Base-by-base conservation (phyloP, 345 rosid genomes). In the Punica granatum region DNA sequence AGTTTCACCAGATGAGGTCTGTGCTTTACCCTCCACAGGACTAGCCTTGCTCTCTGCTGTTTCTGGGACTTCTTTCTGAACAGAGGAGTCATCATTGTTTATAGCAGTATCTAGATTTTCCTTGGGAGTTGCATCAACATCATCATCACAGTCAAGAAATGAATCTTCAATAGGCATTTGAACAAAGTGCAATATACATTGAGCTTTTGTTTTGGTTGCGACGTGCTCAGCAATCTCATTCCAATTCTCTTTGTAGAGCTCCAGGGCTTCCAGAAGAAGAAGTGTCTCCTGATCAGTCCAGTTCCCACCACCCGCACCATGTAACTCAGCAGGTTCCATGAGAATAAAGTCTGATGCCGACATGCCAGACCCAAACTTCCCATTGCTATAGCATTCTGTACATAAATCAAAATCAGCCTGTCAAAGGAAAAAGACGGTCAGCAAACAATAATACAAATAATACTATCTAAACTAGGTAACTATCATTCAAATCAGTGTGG, bases 391-490 rank as follows among this genome's bases (percentile, higher is more conserved):
- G 90, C 99, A 95, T 68, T 95, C 92, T 41, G 88, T 82, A 75
- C 99, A 95, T 67, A 95, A 81, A 85, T 95, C 99, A 82, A 90
- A 95, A 90, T 95, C 99, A 78, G 99, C 99, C 99, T 95, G 98
- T 73, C 72, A 79, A 77, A 78, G 3, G 41, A 72, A 44, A 71
- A 76, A 66, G 35, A 72, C 46, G 44, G 65, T 80, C 78, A 78
- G 70, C 43, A 26, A 53, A 64, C 67, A 70, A 56, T 56, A 56
- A 28, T 30, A 56, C 6, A 26, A 26, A 2, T 26, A 15, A 11
- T 4, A 30, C 7, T 15, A 30, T 18, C 19, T 11, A 26, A 26
- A 56, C 41, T 53, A 63, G 39, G 19, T 65, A 63, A 53, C 66
- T 26, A 12, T 39, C 43, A 48, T 37, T 42, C 56, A n/a, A 53